Conservation (phyloP, 2,329 filamentous ascomycete species). For the Xylaria sp. region DNA sequence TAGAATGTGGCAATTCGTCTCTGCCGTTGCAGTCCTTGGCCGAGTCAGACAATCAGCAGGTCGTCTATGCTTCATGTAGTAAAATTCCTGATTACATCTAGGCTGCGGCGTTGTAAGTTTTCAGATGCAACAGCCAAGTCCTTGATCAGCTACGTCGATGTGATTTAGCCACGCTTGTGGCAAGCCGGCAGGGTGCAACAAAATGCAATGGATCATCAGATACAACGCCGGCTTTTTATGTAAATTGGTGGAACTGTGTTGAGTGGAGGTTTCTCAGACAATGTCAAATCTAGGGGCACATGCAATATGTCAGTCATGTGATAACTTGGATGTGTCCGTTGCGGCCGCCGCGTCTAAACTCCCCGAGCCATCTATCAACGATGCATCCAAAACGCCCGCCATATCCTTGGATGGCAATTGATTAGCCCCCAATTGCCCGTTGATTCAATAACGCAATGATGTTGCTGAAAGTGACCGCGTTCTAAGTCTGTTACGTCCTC, state of each 20-base stretch:
- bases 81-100: conserved; percentile 44
- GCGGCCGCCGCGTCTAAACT: conserved; percentile 35
- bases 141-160: conserved; percentile 29
- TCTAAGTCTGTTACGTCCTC: conserved; percentile 37
- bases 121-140: conserved; percentile 8
- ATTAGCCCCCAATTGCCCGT: conserved; percentile 17
- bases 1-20: conserved; percentile 35
- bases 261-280: conserved; percentile 24
- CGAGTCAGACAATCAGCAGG: conserved; percentile 36
- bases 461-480: conserved; percentile 23
- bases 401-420: conserved; percentile 9
- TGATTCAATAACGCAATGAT: conserved; percentile 19
- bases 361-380: conserved; percentile 28
- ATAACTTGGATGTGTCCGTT: conserved; percentile 28
- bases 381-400: conserved; percentile 21
- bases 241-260: conserved; percentile 14
- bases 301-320: conserved; percentile 27
- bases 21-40: conserved; percentile 33
- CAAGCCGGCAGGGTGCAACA: conserved; percentile 35
- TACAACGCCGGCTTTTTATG: conserved; percentile 16
- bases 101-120: conserved; percentile 37
- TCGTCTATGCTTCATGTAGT: conserved; percentile 41
- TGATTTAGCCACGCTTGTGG: conserved; percentile 39
- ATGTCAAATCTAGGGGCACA: conserved; percentile 23
- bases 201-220: conserved; percentile 15